These are phyloP conservation scores for Luffa acutangula DNA, from an alignment of 306 rosid genomes.

Conservation along the genomic window DNA sequence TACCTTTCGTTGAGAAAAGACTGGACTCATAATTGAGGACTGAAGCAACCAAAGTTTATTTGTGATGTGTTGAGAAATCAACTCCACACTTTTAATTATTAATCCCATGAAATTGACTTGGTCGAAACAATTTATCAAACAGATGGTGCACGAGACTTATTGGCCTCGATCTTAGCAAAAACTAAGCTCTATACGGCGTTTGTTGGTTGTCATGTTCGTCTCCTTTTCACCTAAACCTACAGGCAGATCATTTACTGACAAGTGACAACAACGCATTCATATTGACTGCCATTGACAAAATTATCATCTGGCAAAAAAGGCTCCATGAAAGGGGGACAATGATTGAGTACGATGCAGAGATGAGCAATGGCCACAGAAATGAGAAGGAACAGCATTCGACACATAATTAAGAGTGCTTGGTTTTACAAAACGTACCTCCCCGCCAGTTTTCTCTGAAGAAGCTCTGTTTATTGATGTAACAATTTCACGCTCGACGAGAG, in stretches of 20 bases:
- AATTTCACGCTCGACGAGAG: background rate
- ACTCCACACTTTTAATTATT: background rate
- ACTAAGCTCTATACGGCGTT: background rate
- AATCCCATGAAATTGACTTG: background rate
- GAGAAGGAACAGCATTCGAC: background rate
- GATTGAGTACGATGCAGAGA: conserved; percentile 7
- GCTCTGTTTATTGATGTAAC: background rate
- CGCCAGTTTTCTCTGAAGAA: background rate
- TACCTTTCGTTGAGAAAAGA: background rate
- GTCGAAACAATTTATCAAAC: background rate
- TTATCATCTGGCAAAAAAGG: conserved; percentile 4
- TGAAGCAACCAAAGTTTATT: background rate
- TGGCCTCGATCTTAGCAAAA: conserved; percentile 1
- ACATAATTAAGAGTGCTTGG: background rate
- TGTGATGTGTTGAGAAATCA: background rate
- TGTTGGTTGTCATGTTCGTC: background rate
- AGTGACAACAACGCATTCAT: conserved; percentile 20
- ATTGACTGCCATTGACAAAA: conserved; percentile 13
- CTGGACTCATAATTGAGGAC: background rate
- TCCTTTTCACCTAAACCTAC: background rate
- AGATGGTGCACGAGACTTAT: background rate
- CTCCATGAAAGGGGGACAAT: conserved; percentile 7
- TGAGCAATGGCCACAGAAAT: background rate
- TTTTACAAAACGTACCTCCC: background rate
- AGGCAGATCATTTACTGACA: conserved; percentile 10